phyloP scores from a whole-genome alignment of 1,139 yeast species.

The Sporopachydermia cereana region DNA sequence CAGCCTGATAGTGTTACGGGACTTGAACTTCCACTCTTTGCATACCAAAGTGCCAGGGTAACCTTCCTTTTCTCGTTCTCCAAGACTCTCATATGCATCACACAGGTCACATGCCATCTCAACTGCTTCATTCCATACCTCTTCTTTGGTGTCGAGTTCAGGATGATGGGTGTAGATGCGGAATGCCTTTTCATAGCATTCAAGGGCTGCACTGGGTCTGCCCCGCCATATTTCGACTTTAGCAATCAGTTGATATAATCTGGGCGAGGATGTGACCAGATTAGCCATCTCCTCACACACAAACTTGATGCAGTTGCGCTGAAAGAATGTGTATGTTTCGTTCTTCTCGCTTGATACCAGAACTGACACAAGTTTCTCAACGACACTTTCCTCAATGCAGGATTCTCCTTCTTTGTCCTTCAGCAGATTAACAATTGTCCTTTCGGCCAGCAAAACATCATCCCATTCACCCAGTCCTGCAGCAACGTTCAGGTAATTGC shows the following conservation, averaged over 20 bases:
- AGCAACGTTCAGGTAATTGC: constrained; percentile 76
- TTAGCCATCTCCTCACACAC: constrained; percentile 55
- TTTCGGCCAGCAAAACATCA: constrained; percentile 68
- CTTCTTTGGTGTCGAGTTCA: constrained; percentile 49
- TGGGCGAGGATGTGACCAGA: constrained; percentile 56
- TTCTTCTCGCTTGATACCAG: constrained; percentile 25
- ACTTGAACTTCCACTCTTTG: constrained; percentile 84
- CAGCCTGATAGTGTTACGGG: constrained; percentile 59
- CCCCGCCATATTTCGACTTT: constrained; percentile 80
- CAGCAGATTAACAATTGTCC: constrained; percentile 44
- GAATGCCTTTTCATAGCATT: constrained; percentile 78
- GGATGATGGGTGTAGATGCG: constrained; percentile 56
- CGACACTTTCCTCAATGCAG: constrained; percentile 62
- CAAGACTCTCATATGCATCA: constrained; percentile 80
- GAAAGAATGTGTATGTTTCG: constrained; percentile 27
- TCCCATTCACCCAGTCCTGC: constrained; percentile 75
- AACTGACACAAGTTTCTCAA: constrained; percentile 63
- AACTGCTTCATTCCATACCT: constrained; percentile 68
- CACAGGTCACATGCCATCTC: constrained; percentile 70
- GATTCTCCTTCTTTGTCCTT: constrained; percentile 46
- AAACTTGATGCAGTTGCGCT: constrained; percentile 56
- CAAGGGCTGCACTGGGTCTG: constrained; percentile 80
- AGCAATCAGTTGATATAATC: constrained; percentile 78
- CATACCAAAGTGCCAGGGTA: constrained; percentile 80
- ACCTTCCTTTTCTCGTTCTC: constrained; percentile 76